A percentile compares a stretch with the other conserved stretches of the same genome.
These are phyloP conservation scores for Amaranthus palmeri DNA, from an alignment of 148 eudicot species.

Conservation along the genomic window DNA sequence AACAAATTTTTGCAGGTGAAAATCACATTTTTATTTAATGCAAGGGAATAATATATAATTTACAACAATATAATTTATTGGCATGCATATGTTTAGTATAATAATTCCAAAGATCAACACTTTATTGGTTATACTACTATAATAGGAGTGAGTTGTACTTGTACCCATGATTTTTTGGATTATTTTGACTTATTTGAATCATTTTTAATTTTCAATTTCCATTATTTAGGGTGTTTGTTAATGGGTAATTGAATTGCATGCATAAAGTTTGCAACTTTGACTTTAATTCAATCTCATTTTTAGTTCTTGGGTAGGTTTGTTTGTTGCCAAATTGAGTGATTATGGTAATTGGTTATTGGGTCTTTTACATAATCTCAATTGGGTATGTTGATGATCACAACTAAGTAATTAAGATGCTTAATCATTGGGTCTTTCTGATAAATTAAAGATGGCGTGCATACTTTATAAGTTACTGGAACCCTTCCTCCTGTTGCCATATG, in stretches of 20 bases:
- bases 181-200: neutral
- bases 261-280: neutral
- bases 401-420: neutral
- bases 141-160: neutral
- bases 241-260: slow-evolving; percentile 11
- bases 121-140: neutral
- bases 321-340: slow-evolving; percentile 11
- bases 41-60: too few relatives aligned
- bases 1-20: slow-evolving; percentile 12
- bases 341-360: neutral
- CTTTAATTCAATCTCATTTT: slow-evolving; percentile 3
- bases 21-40: too few relatives aligned
- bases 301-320: slow-evolving; percentile 3
- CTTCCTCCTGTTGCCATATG: too few relatives aligned
- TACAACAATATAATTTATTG: neutral
- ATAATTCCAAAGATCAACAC: neutral
- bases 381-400: too few relatives aligned
- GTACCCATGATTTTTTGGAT: slow-evolving; percentile 1
- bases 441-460: too few relatives aligned
- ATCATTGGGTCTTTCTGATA: neutral
- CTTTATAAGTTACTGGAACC: too few relatives aligned
- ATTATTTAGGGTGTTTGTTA: neutral
- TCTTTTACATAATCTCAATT: neutral
- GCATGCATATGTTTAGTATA: neutral
- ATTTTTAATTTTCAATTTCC: neutral